Percentiles rank a stretch among this genome's conserved stretches.
These are phyloP conservation scores for Entomortierella chlamydospora DNA, from an alignment of 192 early-diverging fungal species.

Conservation along the genomic window DNA sequence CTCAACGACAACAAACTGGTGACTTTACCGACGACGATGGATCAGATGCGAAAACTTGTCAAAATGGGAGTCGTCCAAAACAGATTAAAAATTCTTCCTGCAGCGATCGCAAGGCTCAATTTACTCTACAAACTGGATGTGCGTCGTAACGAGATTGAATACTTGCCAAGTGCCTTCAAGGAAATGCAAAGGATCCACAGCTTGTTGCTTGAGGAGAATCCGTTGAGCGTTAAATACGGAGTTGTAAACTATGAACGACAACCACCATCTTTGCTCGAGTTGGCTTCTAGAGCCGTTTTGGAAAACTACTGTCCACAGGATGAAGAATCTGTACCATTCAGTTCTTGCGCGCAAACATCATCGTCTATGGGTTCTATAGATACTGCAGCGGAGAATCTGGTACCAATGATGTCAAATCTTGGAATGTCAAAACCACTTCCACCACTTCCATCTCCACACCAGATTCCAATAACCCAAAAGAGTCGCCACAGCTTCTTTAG, in stretches of 20 bases:
- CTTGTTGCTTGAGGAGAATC: conserved; percentile 49
- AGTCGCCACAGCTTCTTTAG: conserved; percentile 46
- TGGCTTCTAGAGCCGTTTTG: conserved; percentile 34
- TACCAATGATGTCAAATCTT: conserved; percentile 28
- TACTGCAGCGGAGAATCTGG: conserved; percentile 4
- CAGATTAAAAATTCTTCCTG: conserved; percentile 43
- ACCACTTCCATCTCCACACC: conserved; percentile 1
- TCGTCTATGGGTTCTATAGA: neutral
- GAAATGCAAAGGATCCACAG: conserved; percentile 49
- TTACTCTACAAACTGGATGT: conserved; percentile 58
- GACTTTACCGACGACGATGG: conserved; percentile 44
- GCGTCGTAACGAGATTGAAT: conserved; percentile 55
- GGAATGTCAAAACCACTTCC: conserved; percentile 14
- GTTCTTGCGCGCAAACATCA: neutral
- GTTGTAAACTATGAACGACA: conserved; percentile 21
- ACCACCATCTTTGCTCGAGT: conserved; percentile 31
- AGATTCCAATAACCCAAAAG: conserved; percentile 1
- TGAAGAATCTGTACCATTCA: neutral
- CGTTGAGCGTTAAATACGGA: conserved; percentile 35
- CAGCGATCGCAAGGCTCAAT: conserved; percentile 36
- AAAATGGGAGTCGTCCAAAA: conserved; percentile 65
- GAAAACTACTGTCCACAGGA: conserved; percentile 34
- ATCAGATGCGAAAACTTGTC: conserved; percentile 51
- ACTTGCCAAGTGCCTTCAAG: conserved; percentile 53
- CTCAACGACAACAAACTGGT: conserved; percentile 60